These are phyloP conservation scores for Dendrocalamus latiflorus DNA, from an alignment of 202 grass and related monocot species.

Conservation along the genomic window DNA sequence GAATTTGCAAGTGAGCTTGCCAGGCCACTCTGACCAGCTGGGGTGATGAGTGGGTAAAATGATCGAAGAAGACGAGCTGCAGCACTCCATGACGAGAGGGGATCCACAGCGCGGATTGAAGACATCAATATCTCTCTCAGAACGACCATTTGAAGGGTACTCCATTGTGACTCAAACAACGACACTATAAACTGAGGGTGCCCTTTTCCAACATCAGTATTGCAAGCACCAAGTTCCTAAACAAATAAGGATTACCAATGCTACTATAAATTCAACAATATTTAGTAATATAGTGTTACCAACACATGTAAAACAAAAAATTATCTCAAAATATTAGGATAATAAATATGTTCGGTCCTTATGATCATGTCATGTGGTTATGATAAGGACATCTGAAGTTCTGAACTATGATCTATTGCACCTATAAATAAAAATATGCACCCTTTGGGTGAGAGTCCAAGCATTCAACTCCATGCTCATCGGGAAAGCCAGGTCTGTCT, in stretches of 20 bases:
- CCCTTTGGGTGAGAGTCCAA: neutral
- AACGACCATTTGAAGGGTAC: slow-evolving; percentile 93
- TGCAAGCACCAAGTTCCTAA: slow-evolving; percentile 47
- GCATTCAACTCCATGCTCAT: neutral
- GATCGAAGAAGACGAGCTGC: slow-evolving; percentile 91
- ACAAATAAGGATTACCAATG: slow-evolving; percentile 26
- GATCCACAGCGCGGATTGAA: slow-evolving; percentile 85
- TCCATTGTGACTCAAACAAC: slow-evolving; percentile 95
- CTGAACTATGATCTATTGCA: neutral
- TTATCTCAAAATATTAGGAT: neutral
- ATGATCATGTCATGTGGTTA: slow-evolving; percentile 1
- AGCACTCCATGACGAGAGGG: slow-evolving; percentile 87
- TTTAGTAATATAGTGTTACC: neutral
- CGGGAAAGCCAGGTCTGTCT: neutral
- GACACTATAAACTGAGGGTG: slow-evolving; percentile 64
- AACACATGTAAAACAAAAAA: slow-evolving; percentile 20
- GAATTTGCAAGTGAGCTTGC: slow-evolving; percentile 88
- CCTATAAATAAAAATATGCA: neutral
- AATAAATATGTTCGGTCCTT: neutral
- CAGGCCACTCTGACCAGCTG: slow-evolving; percentile 91
- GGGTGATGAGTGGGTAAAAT: slow-evolving; percentile 97
- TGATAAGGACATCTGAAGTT: neutral
- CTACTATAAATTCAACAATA: slow-evolving; percentile 22
- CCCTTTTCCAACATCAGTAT: slow-evolving; percentile 54
- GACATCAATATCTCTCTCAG: slow-evolving; percentile 98